Evolutionary conservation across 306 rosid species (phyloP), one percentile per base, ranked within the genome.

Genomic region (Vigna unguiculata): DNA sequence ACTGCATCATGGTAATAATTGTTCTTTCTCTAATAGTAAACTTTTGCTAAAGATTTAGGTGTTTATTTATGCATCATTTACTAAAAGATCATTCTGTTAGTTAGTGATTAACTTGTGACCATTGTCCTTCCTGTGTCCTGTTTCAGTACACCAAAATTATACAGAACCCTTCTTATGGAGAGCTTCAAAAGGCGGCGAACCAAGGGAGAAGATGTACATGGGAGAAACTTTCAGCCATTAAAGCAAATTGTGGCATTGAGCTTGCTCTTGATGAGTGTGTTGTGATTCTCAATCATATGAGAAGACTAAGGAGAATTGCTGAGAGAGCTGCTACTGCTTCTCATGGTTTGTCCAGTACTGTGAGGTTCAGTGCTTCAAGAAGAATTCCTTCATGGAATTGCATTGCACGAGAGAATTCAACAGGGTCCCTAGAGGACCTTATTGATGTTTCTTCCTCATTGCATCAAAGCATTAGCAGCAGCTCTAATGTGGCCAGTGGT

Each of bases 301-400:
- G 90, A 80, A 85, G 97, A 83, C 91, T 95, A 71, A 86, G 74
- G 79, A 83, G 97, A 80, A 88, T 87, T 38, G 86, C 96, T 25
- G 90, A 85, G 70, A 88, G 97, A 83, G 91, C 99, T 41, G 96
- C 97, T 19, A 75, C 93, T 65, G 81, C 95, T 74, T 68, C 92
- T 80, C 97, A 86, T 69, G 87, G 96, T 71, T 74, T 88, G 65
- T 21, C 87, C 55, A 85, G 63, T 63, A 73, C 91, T 1, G 83
- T 73, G 73, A 91, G 47, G 78, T 89, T 95, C 84, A 90, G 76
- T 74, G 97, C 89, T 73, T 89, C 99, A 2, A 86, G 81, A 85
- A 88, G 99, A 88, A 95, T 95, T 58, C 99, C 99, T 30, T 95
- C 99, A 5, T 95, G 97, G 99, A 95, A 95, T 77, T 87, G 97